These are phyloP conservation scores for Fusarium continuum DNA, from an alignment of 2,329 filamentous ascomycete species.

Conservation along the genomic window DNA sequence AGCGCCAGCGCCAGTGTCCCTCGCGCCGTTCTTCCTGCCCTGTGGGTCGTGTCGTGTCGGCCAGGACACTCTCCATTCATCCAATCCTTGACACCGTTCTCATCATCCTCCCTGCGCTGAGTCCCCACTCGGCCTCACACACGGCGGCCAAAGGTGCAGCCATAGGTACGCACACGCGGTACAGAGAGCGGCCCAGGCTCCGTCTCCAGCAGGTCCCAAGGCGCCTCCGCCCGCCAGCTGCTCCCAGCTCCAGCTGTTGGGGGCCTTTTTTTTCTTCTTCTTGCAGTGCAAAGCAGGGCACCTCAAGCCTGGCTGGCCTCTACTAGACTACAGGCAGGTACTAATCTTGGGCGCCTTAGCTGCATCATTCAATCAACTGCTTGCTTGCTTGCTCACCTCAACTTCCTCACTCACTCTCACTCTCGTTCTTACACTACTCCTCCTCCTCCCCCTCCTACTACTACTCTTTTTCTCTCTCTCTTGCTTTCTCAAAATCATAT, in stretches of 20 bases:
- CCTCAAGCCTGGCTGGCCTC: background rate
- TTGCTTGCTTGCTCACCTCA: conserved; percentile 5
- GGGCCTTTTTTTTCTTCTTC: conserved; percentile 7
- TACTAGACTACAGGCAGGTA: conserved; percentile 9
- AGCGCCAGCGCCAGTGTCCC: too few relatives aligned
- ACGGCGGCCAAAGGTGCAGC: conserved; percentile 22
- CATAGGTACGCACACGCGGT: conserved; percentile 8
- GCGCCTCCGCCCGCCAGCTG: conserved; percentile 31
- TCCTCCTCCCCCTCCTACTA: conserved; percentile 1
- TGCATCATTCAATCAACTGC: conserved; percentile 40
- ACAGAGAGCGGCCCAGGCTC: conserved; percentile 10
- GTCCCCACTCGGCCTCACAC: conserved; percentile 40
- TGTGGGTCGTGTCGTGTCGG: conserved; percentile 44
- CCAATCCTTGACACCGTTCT: conserved; percentile 46
- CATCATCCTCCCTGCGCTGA: conserved; percentile 41
- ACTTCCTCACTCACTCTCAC: conserved; percentile 15
- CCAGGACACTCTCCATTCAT: conserved; percentile 41
- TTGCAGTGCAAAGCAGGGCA: background rate
- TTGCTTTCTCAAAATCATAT: conserved; percentile 11
- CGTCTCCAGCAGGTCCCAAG: conserved; percentile 21
- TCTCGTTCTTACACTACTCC: conserved; percentile 8
- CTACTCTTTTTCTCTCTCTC: background rate
- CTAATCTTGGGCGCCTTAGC: conserved; percentile 29
- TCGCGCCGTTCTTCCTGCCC: conserved; percentile 15
- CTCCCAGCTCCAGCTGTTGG: conserved; percentile 19